Percentiles rank a stretch among this genome's conserved stretches.
Evolutionary conservation across 768 basidiomycete species (phyloP).

Genomic region (Gloeopeniophorella convolvens): DNA sequence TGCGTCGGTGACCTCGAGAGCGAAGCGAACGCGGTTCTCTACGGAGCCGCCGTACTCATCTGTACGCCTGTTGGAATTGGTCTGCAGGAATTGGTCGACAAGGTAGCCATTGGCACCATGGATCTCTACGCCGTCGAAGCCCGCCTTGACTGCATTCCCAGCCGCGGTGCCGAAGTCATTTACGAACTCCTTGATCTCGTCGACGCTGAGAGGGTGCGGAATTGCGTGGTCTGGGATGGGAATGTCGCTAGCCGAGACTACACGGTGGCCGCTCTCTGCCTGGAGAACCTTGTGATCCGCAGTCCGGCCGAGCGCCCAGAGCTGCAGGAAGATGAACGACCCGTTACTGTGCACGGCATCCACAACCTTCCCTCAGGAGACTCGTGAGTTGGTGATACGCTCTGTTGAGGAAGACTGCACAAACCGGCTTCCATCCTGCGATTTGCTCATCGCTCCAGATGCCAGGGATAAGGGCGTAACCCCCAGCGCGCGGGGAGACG

Average conservation of each 20-base stretch:
- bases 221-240: neutral
- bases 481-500: constrained; percentile 45
- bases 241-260: neutral
- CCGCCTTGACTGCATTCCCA: constrained; percentile 31
- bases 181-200: constrained; percentile 25
- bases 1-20: constrained; percentile 33
- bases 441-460: constrained; percentile 58
- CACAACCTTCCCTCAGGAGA: neutral
- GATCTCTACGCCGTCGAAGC: constrained; percentile 29
- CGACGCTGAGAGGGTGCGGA: constrained; percentile 21
- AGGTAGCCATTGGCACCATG: constrained; percentile 29
- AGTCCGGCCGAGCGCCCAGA: constrained; percentile 35
- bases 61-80: constrained; percentile 33
- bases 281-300: constrained; percentile 1
- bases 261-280: neutral
- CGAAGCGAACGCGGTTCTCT: constrained; percentile 40
- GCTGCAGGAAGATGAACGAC: constrained; percentile 31
- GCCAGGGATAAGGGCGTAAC: constrained; percentile 47
- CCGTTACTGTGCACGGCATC: constrained; percentile 31
- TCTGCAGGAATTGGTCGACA: constrained; percentile 35
- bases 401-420: no score
- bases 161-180: constrained; percentile 30
- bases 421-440: constrained; percentile 41
- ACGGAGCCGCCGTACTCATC: constrained; percentile 42
- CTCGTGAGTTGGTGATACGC: neutral